Evolutionary conservation across 1,139 yeast genomes (phyloP), one percentile per base, ranked within the genome.

Genomic region (Taphrina wiesneri): DNA sequence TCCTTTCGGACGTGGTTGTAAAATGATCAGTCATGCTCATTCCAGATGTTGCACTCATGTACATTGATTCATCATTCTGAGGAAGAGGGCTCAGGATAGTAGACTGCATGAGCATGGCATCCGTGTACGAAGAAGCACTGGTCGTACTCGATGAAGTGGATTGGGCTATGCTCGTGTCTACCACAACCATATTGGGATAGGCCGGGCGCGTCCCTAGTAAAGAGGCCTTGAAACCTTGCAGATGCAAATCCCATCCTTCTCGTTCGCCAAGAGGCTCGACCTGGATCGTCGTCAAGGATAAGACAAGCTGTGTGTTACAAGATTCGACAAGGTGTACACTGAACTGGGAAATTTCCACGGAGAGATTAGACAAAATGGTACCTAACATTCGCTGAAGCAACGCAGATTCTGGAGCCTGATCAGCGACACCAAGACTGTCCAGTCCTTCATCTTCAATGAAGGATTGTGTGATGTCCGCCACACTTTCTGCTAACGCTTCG

Each of bases 1-100:
- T 32, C 2, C 36, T 15, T 32, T 32, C 15, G 36, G 15, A 11
- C 15, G 43, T 13, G 13, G 43, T 39, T n/a, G 28, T n/a, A 7
- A 2, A 45, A 5, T 19, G 28, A 3, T 21, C 49, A 21, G 28
- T 7, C 26, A 45, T 21, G 11, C 11, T 21, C 5, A 45, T 21
- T 9, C n/a, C 49, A 60, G 65, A 26, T 47, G 56, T 32, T 13
- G 66, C 66, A 34, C 60, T 51, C 56, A 56, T 45, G 45, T 56
- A 63, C 41, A 63, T 26, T 11, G 60, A 51, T 28, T 46, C 36
- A 15, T 46, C 63, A 19, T 56, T 54, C 28, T 36, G 49, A 6
- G 23, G n/a, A n/a, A n/a, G n/a, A n/a, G n/a, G 41, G 17, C 43
- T 39, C 17, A 63, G 57, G 6, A 63, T 15, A 9, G 59, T 63